Evolutionary conservation across 805 yeast genomes (phyloP), one percentile per base, ranked within the genome.

Genomic region (Sungouiozyma intestinalis): DNA sequence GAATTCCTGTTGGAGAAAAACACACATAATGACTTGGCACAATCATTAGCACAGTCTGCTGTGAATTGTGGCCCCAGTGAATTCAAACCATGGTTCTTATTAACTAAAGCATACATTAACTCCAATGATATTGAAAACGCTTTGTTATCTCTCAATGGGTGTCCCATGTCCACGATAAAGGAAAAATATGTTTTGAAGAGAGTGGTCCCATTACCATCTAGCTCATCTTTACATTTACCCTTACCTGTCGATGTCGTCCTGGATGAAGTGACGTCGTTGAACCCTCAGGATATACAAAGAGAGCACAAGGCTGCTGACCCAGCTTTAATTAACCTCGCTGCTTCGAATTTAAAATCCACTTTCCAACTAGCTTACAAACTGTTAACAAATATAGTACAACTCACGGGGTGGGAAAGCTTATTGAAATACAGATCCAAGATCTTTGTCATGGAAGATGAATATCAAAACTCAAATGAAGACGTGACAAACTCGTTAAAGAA

Each of bases 41-140:
- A 50, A 40, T 34, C 44, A 24, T 48, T 55, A 21, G 60, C 61
- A 2, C 60, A 54, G 41, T 44, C 45, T 16, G 62, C 62, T 5
- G 86, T 81, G 3, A 77, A 78, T 51, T 70, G 79, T 2, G 70
- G 82, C 1, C 94, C 94, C 3, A 79, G 87, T 4, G 83, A 78
- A 51, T 83, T 82, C 58, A 73, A 69, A 49, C 75, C 86, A 2
- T 84, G 94, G 94, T 71, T 80, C 3, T 62, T 74, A 44, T 60
- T 84, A 44, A 83, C 82, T 7, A 71, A 71, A 50, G 73, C 76
- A 1, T 82, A 83, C 58, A 74, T 82, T 33, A 71, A 72, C 36
- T 56, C 75, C 40, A 77, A 77, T 20, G 80, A 81, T 58, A 75
- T 76, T 56, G 88, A 82, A 55, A 74, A 80, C 50, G 84, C 92